Percentiles rank a stretch among this genome's conserved stretches.
Conservation (phyloP, 345 rosid genomes). For the Salix brachista region DNA sequence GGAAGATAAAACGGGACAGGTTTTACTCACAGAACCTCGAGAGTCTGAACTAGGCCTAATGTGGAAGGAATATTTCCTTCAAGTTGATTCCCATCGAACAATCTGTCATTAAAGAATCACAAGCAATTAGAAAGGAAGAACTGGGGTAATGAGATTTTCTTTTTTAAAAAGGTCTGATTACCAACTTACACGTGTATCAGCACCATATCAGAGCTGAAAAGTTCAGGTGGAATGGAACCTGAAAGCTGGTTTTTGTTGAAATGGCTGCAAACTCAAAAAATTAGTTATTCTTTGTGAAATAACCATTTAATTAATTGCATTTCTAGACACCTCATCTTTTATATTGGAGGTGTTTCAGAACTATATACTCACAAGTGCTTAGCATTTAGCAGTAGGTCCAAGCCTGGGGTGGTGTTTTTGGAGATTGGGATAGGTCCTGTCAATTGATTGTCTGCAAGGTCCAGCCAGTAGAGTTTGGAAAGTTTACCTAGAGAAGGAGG, state of each 20-base stretch:
- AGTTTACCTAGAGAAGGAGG: constrained; percentile 80
- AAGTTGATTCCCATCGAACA: constrained; percentile 75
- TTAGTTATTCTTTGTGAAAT: neutral
- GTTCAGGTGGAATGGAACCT: constrained; percentile 56
- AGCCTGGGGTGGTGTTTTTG: constrained; percentile 49
- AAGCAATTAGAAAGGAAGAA: constrained; percentile 4
- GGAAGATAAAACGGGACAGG: neutral
- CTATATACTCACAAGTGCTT: constrained; percentile 79
- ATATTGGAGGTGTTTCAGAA: neutral
- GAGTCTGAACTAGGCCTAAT: constrained; percentile 66
- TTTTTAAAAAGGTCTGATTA: neutral
- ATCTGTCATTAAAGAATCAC: constrained; percentile 33
- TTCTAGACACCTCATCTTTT: neutral
- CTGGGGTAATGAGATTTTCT: too few relatives aligned
- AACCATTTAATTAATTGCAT: neutral
- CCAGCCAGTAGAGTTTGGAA: constrained; percentile 76
- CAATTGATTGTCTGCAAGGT: constrained; percentile 81
- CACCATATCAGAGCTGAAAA: constrained; percentile 71
- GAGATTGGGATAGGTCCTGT: constrained; percentile 77
- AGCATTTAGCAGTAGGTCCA: constrained; percentile 67
- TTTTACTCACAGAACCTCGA: constrained; percentile 93
- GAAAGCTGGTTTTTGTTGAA: constrained; percentile 93
- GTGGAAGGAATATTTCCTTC: constrained; percentile 65
- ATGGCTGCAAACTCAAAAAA: constrained; percentile 55
- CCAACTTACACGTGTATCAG: constrained; percentile 82